A percentile compares a stretch with the other conserved stretches of the same genome.
Evolutionary conservation across 164 flowering plant genomes (phyloP).

Genomic region (Magnolia changhungtana): DNA sequence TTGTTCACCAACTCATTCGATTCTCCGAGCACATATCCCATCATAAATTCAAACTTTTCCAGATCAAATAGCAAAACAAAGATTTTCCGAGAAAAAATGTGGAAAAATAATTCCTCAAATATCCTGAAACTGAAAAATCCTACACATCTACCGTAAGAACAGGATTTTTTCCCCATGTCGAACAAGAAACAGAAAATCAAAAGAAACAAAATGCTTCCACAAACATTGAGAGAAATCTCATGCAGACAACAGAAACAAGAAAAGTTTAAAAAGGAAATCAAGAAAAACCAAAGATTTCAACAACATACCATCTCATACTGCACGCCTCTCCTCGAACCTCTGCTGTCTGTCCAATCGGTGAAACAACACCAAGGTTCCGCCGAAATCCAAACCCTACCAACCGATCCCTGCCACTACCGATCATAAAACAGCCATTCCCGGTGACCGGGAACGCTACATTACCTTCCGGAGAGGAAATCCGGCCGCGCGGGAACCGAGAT

Average conservation of each 20-base stretch:
- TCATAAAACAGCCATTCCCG: neutral
- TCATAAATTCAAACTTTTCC: too few relatives aligned
- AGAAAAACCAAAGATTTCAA: neutral
- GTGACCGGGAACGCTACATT: constrained; percentile 45
- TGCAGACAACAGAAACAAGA: neutral
- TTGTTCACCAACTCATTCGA: too few relatives aligned
- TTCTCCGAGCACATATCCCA: too few relatives aligned
- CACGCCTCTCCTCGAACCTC: constrained; percentile 31
- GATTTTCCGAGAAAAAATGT: neutral
- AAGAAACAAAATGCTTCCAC: neutral
- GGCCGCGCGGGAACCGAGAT: constrained; percentile 26
- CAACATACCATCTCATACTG: constrained; percentile 74
- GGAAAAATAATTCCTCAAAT: neutral
- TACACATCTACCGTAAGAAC: too few relatives aligned
- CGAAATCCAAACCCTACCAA: constrained; percentile 28
- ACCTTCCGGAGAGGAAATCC: constrained; percentile 13
- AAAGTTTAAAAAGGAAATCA: neutral
- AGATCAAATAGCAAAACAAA: too few relatives aligned
- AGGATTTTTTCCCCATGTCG: too few relatives aligned
- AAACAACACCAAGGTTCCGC: neutral
- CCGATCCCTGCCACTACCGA: neutral
- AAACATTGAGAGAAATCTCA: neutral
- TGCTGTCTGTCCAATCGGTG: constrained; percentile 26
- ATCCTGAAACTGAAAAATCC: neutral
- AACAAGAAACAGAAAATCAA: neutral